These are phyloP conservation scores for Xylaria castorea DNA, from an alignment of 495 filamentous ascomycete genomes.

Conservation along the genomic window DNA sequence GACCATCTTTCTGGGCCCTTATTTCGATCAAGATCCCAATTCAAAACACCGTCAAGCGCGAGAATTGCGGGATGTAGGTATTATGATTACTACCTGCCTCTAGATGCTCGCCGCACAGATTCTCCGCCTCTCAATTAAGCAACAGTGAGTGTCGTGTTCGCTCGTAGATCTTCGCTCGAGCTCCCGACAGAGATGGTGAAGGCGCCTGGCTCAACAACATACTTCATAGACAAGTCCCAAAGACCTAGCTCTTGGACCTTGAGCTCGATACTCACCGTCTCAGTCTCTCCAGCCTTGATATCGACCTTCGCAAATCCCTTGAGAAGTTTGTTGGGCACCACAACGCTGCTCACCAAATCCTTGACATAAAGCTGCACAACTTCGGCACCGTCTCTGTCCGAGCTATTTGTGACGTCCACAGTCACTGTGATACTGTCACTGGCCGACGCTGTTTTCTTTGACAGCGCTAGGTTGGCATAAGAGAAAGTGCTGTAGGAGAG, in stretches of 20 bases:
- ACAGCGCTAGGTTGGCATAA: conserved; percentile 57
- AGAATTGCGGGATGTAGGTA: background rate
- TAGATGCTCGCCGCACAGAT: background rate
- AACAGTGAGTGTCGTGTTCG: conserved; percentile 62
- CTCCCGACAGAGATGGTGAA: conserved; percentile 66
- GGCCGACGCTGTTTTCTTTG: conserved; percentile 51
- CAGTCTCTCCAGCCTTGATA: conserved; percentile 64
- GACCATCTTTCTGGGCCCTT: background rate
- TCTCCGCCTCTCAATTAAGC: background rate
- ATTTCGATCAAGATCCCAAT: background rate
- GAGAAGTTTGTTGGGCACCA: conserved; percentile 68
- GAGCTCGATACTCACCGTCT: conserved; percentile 61
- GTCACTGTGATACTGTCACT: conserved; percentile 59
- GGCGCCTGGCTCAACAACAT: conserved; percentile 71
- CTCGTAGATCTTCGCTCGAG: conserved; percentile 61
- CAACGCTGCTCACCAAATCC: conserved; percentile 65
- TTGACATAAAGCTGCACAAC: conserved; percentile 74
- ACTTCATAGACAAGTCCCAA: conserved; percentile 68
- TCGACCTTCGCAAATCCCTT: conserved; percentile 74
- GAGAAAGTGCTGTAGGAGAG: conserved; percentile 68
- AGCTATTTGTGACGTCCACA: conserved; percentile 64
- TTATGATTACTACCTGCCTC: background rate
- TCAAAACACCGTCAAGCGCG: background rate
- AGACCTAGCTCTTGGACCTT: conserved; percentile 60
- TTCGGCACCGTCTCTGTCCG: conserved; percentile 64